Evolutionary conservation across 2,329 filamentous ascomycete species (phyloP), one percentile per base, ranked within the genome.

Genomic region (Colletotrichum sp.): DNA sequence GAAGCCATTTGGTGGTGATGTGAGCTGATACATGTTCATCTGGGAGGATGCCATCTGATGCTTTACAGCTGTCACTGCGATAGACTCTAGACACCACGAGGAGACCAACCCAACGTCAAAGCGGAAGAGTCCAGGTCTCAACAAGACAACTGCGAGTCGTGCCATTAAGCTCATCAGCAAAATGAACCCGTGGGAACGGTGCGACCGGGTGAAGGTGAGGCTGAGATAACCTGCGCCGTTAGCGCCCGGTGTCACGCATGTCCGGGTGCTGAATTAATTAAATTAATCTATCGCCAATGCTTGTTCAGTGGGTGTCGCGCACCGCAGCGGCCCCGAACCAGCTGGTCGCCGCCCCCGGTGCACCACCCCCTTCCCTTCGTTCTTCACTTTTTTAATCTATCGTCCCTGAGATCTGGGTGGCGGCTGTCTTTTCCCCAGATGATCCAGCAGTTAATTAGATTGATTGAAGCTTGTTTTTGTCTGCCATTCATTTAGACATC

Each of bases 241-340:
- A 55, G 69, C n/a, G 67, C 30, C 39, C 61, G 39, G 58, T 43
- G 36, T 34, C 70, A 32, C 67, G 36, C 60, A 61, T 56, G 55
- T 62, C 43, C 22, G 18, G 34, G 43, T 28, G 70, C 28, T 28
- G 34, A 32, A 8, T 62, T 75, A 68, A 75, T 68, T 56, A 68
- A 68, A 73, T 36, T 30, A 75, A 75, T 75, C 36, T 61, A 73
- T 69, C 70, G 70, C 43, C 48, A 30, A 30, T 74, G 74, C 74
- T 75, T 75, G 74, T 68, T 64, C 66, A 58, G 73, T 73, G 73
- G 73, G 56, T n/a, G 73, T 16, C 32, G 22, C 34, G 15, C 43
- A 48, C 43, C 43, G 43, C 43, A 48, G 43, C 43, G 43, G 43
- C 43, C 43, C n/a, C 7, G 43, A 48, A 22, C n/a, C 28, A 58